These are phyloP conservation scores for Malus orientalis DNA, from an alignment of 306 rosid genomes.

Conservation along the genomic window DNA sequence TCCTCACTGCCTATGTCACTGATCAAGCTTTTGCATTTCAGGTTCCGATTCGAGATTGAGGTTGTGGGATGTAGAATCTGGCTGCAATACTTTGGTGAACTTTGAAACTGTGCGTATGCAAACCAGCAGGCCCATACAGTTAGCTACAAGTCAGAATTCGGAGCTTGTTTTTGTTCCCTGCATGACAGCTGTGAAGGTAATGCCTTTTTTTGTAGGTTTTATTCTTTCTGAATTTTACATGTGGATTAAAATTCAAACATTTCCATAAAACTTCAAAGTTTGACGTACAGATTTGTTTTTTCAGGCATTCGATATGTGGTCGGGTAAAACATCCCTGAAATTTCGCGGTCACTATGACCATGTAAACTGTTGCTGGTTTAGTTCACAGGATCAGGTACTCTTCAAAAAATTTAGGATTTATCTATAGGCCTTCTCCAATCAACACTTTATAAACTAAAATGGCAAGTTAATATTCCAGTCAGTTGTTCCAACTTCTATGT, in stretches of 20 bases:
- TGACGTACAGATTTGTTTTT: constrained; percentile 27
- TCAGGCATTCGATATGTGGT: constrained; percentile 84
- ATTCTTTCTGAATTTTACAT: not conserved
- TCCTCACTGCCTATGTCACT: not conserved
- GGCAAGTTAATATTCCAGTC: constrained; percentile 3
- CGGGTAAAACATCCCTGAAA: constrained; percentile 54
- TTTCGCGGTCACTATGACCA: constrained; percentile 79
- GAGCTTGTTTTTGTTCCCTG: constrained; percentile 82
- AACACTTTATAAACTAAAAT: constrained; percentile 2
- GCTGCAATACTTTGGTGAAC: constrained; percentile 90
- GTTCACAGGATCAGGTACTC: constrained; percentile 69
- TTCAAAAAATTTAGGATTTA: not conserved
- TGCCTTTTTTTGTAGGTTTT: not conserved
- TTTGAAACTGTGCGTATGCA: constrained; percentile 85
- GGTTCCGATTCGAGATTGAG: constrained; percentile 96
- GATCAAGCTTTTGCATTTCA: constrained; percentile 18
- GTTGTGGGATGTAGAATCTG: constrained; percentile 87
- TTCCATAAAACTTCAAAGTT: constrained; percentile 1
- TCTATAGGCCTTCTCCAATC: not conserved
- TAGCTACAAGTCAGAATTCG: constrained; percentile 73
- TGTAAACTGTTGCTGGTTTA: constrained; percentile 84
- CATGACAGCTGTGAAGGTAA: constrained; percentile 84
- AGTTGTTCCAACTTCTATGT: not conserved
- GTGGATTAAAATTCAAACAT: not conserved
- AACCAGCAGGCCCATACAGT: constrained; percentile 75